Evolutionary conservation across 192 early-diverging fungal species (phyloP).

Genomic region (Thamnidium elegans): DNA sequence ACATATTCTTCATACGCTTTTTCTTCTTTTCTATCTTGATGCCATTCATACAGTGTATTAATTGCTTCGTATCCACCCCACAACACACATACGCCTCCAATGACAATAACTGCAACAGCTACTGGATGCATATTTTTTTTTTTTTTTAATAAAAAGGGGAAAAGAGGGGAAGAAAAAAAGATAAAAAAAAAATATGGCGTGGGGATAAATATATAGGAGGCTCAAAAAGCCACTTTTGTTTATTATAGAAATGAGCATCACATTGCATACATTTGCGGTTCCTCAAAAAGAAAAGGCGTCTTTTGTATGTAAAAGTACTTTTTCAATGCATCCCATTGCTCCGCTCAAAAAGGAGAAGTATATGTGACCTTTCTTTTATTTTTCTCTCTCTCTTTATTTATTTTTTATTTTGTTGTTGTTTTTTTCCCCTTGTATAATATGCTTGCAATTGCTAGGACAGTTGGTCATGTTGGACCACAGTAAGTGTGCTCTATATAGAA

Average conservation of each 20-base stretch:
- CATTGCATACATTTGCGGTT: not conserved
- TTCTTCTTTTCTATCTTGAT: slow-evolving; percentile 13
- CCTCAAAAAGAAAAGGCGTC: no score
- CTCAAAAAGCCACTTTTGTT: no score
- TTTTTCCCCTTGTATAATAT: not conserved
- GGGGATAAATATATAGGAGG: not conserved
- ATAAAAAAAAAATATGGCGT: slow-evolving; percentile 1
- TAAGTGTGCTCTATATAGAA: no score
- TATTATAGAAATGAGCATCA: not conserved
- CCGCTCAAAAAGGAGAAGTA: not conserved
- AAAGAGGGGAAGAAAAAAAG: not conserved
- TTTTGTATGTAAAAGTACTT: not conserved
- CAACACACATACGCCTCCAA: not conserved
- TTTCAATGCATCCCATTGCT: not conserved
- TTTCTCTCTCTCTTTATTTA: not conserved
- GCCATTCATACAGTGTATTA: slow-evolving; percentile 11
- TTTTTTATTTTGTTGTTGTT: not conserved
- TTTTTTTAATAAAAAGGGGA: not conserved
- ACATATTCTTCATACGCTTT: slow-evolving; percentile 23
- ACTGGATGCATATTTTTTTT: slow-evolving; percentile 21
- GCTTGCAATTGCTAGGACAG: not conserved
- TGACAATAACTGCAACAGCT: slow-evolving; percentile 13
- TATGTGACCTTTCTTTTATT: not conserved
- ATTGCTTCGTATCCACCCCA: slow-evolving; percentile 19
- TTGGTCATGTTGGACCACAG: no score